Evolutionary conservation across 2,329 filamentous ascomycete species (phyloP).

Genomic region (Gremmenia infestans): DNA sequence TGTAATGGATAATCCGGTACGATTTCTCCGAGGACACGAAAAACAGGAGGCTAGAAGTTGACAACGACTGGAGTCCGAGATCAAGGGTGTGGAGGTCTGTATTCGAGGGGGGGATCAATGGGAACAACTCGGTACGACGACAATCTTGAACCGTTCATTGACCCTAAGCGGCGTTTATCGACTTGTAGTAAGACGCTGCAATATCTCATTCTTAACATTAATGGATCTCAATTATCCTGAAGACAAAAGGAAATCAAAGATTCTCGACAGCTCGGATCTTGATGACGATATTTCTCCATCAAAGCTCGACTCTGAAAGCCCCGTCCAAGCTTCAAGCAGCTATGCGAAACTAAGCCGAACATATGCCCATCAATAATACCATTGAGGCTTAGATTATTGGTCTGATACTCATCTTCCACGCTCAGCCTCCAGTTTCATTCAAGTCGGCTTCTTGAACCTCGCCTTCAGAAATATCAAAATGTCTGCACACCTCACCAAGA

Average conservation of each 20-base stretch:
- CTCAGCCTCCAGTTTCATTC: slow-evolving; percentile 53
- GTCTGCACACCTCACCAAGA: slow-evolving; percentile 54
- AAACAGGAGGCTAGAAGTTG: slow-evolving; percentile 12
- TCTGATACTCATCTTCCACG: slow-evolving; percentile 29
- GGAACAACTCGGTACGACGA: slow-evolving; percentile 8
- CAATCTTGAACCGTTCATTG: slow-evolving; percentile 15
- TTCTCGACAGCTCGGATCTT: slow-evolving; percentile 63
- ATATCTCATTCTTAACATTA: background rate
- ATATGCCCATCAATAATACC: slow-evolving; percentile 63
- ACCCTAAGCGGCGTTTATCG: slow-evolving; percentile 16
- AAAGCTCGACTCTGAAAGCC: slow-evolving; percentile 24
- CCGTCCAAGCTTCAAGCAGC: slow-evolving; percentile 41
- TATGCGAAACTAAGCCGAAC: slow-evolving; percentile 59
- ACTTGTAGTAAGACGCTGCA: slow-evolving; percentile 12
- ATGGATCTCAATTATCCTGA: slow-evolving; percentile 18
- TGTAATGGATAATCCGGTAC: slow-evolving; percentile 19
- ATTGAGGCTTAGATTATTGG: slow-evolving; percentile 62
- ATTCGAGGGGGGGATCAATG: slow-evolving; percentile 14
- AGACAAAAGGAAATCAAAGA: slow-evolving; percentile 37
- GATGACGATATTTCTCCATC: slow-evolving; percentile 15
- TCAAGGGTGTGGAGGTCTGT: slow-evolving; percentile 15
- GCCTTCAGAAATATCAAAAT: slow-evolving; percentile 55
- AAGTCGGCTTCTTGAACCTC: slow-evolving; percentile 58
- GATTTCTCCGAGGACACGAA: slow-evolving; percentile 11
- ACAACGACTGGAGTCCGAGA: slow-evolving; percentile 22